Evolutionary conservation across 495 filamentous ascomycete genomes (phyloP), one percentile per base, ranked within the genome.

Genomic region (Aspergillus wentii): DNA sequence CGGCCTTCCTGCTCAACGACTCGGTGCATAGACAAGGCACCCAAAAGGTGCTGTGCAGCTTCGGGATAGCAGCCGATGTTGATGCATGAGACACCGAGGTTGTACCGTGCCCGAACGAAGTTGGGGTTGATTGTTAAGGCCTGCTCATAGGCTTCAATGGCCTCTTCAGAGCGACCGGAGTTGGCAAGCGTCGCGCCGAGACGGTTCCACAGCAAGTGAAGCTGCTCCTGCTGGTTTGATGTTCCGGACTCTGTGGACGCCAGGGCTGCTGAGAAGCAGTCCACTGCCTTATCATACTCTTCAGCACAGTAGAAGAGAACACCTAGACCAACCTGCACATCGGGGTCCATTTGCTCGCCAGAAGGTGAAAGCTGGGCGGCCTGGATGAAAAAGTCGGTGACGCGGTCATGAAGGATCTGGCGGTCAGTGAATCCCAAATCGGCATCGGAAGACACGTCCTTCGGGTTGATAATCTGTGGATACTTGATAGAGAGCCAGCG

Each of bases 231-330:
- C 41, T 82, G 76, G 68, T 94, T 95, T 31, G 75, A 72, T 7
- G 72, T 73, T 30, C 90, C 89, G 5, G 78, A 75, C 59, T 95
- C 88, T 3, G 86, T 84, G 28, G 76, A 83, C 17, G 85, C 81
- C 16, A 99, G 73, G 3, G 92, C 94, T 2, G 91, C 78, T 17
- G 80, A 82, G 76, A 99, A 99, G 67, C 94, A 99, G 70, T 99
- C 92, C 32, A 97, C 94, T 0, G 92, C 94, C 62, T 99, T 99
- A 49, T 89, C 88, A 72, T 95, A 96, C 56, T 97, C 88, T 55
- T 97, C 92, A 5, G 82, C 87, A 35, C 90, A 91, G 71, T 99
- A 99, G 75, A 97, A 96, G 22, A 99, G 81, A 14, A 97, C 94
- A 25, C 94, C 92, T 1, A 99, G 75, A 0, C 92, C 92, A 44